These are phyloP conservation scores for Sorghum bicolor DNA, from an alignment of 176 grass and related monocot species.

Conservation along the genomic window DNA sequence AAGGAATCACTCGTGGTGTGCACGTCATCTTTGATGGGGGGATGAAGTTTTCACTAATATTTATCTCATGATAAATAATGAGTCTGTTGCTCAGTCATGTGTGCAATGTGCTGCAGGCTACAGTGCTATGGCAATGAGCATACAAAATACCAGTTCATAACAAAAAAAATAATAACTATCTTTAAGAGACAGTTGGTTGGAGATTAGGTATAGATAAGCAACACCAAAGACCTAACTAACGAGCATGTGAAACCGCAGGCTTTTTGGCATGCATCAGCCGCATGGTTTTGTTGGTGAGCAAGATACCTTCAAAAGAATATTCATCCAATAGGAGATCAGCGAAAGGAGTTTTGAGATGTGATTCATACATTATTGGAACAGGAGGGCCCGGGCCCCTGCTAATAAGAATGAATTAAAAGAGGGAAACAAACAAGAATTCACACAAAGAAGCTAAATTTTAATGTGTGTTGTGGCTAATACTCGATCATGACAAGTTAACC, in stretches of 20 bases:
- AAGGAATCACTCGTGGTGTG: background rate
- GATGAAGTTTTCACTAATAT: background rate
- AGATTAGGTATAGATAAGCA: background rate
- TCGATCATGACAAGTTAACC: background rate
- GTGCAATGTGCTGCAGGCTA: background rate
- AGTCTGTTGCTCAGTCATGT: background rate
- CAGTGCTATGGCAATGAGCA: background rate
- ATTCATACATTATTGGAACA: background rate
- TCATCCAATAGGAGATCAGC: background rate
- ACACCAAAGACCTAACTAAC: background rate
- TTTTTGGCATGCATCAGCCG: constrained; percentile 17
- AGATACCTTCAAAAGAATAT: background rate
- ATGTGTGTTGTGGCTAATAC: background rate
- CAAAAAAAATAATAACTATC: background rate
- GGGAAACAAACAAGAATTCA: background rate
- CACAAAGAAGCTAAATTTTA: background rate
- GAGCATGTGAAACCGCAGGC: constrained; percentile 17
- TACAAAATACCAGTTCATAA: background rate
- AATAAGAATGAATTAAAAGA: background rate
- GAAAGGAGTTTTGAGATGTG: background rate
- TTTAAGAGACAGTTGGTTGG: background rate
- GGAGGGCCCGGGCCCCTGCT: background rate
- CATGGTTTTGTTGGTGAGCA: constrained; percentile 1
- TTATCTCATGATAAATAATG: background rate
- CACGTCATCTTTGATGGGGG: background rate